A percentile compares a stretch with the other conserved stretches of the same genome.
These are phyloP conservation scores for Coprinopsis marcescibilis DNA, from an alignment of 768 basidiomycete genomes.

Conservation along the genomic window DNA sequence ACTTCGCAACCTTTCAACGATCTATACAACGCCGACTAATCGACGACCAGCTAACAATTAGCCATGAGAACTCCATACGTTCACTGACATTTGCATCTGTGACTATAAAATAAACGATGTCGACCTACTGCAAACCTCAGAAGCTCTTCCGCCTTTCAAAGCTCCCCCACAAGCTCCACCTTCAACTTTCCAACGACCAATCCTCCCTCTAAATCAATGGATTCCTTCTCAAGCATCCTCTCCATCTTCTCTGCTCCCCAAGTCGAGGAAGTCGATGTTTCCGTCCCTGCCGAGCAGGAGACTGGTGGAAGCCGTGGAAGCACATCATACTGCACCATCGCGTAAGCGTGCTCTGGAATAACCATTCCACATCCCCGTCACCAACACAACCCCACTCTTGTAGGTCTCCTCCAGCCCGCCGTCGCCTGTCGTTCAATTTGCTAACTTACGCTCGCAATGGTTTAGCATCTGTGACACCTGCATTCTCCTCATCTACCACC, in stretches of 20 bases:
- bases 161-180: background rate
- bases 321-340: constrained; percentile 4
- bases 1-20: too few relatives aligned
- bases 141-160: background rate
- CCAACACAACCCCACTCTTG: background rate
- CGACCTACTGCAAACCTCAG: too few relatives aligned
- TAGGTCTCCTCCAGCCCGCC: background rate
- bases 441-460: background rate
- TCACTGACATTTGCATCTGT: too few relatives aligned
- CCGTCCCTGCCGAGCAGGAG: constrained; percentile 4
- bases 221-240: constrained; percentile 7
- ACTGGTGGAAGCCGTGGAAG: background rate
- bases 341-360: background rate
- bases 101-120: too few relatives aligned
- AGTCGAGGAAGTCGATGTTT: background rate
- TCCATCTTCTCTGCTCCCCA: constrained; percentile 1
- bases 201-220: constrained; percentile 1
- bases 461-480: too few relatives aligned
- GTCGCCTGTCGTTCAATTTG: background rate
- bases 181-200: background rate
- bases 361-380: background rate
- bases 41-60: too few relatives aligned
- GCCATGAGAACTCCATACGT: too few relatives aligned
- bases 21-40: too few relatives aligned
- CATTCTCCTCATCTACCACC: too few relatives aligned